These are phyloP conservation scores for Gloeostereum incarnatum DNA, from an alignment of 768 basidiomycete species.

Conservation along the genomic window DNA sequence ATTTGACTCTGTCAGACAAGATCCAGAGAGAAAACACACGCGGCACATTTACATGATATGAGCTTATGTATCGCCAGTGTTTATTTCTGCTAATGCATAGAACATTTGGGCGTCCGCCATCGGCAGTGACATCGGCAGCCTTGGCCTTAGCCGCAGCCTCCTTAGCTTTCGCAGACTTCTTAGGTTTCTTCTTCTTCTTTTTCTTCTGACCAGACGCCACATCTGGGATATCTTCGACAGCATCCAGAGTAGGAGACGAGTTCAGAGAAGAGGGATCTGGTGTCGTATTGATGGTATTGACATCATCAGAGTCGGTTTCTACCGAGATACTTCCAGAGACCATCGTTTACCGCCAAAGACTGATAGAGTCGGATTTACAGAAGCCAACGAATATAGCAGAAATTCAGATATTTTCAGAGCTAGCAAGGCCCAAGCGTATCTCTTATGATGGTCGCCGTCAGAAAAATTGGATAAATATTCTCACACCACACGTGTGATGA, in stretches of 20 bases:
- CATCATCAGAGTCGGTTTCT: too few relatives aligned
- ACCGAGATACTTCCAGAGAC: too few relatives aligned
- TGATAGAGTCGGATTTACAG: too few relatives aligned
- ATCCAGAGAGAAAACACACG: background rate
- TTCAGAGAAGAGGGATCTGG: background rate
- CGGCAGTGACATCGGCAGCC: slow-evolving; percentile 19
- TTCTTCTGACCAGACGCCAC: slow-evolving; percentile 31
- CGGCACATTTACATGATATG: slow-evolving; percentile 63
- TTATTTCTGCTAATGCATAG: slow-evolving; percentile 89
- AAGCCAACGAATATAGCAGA: too few relatives aligned
- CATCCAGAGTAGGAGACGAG: background rate
- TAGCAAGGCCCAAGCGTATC: too few relatives aligned
- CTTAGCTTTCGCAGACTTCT: slow-evolving; percentile 43
- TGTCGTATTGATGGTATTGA: too few relatives aligned
- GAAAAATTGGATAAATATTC: too few relatives aligned
- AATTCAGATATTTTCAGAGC: too few relatives aligned
- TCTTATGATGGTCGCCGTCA: too few relatives aligned
- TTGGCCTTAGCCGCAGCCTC: slow-evolving; percentile 19
- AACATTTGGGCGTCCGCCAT: slow-evolving; percentile 47
- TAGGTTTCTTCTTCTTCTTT: slow-evolving; percentile 61
- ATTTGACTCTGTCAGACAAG: background rate
- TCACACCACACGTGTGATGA: too few relatives aligned
- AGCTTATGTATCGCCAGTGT: slow-evolving; percentile 91
- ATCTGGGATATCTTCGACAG: background rate
- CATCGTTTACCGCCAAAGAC: too few relatives aligned